Percentiles rank a stretch among this genome's conserved stretches.
Evolutionary conservation across 2,329 filamentous ascomycete species (phyloP).

Genomic region (Claviceps pazoutovae): DNA sequence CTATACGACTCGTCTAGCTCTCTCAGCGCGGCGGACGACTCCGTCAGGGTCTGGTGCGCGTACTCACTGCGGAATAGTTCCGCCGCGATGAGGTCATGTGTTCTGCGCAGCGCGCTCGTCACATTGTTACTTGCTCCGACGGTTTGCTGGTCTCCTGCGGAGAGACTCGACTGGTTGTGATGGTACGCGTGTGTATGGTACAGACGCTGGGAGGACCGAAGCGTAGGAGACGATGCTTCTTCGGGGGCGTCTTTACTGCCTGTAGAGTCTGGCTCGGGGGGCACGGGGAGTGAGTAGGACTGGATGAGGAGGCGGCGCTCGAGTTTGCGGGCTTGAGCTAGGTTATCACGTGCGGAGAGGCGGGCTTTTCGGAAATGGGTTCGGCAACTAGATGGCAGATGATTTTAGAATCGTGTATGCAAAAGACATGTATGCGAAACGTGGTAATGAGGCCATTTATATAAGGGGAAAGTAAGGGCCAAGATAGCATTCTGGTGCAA

Average conservation of each 20-base stretch:
- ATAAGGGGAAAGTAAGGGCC: no score
- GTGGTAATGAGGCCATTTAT: no score
- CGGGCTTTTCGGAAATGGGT: conserved; percentile 70
- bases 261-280: conserved; percentile 17
- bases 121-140: conserved; percentile 70
- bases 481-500: conserved; percentile 3
- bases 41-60: conserved; percentile 74
- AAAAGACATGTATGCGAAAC: no score
- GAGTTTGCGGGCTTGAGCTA: conserved; percentile 57
- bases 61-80: conserved; percentile 81
- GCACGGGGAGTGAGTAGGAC: conserved; percentile 35
- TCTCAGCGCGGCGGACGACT: conserved; percentile 70
- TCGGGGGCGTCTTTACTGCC: conserved; percentile 9
- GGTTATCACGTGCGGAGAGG: conserved; percentile 60
- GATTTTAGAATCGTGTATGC: not conserved
- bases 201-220: conserved; percentile 12
- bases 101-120: conserved; percentile 68
- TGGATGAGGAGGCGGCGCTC: conserved; percentile 66
- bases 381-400: conserved; percentile 31
- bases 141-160: conserved; percentile 58
- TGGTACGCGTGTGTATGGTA: conserved; percentile 18
- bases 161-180: conserved; percentile 19
- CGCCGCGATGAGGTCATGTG: conserved; percentile 72
- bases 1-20: conserved; percentile 71
- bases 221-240: conserved; percentile 7